Base-by-base conservation (phyloP, 768 basidiomycete species). In the Kwoniella newhampshirensis region DNA sequence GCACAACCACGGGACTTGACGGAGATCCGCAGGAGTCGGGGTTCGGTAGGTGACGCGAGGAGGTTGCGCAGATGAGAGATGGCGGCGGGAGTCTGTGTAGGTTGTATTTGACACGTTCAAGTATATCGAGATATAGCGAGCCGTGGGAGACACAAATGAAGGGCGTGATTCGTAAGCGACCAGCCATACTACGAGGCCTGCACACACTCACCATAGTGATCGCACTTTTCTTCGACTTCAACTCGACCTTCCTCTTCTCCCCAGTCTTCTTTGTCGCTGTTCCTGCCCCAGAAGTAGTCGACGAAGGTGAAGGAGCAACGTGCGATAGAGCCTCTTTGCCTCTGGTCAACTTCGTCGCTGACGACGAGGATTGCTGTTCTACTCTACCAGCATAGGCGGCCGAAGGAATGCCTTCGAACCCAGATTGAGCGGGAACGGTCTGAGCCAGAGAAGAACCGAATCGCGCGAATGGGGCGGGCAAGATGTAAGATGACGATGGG, bases 1-100 rank as follows among this genome's bases (percentile, higher is more conserved):
- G 96, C 96, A 77, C 96, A 99, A 26, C 96, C 96, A 79, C 97
- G 94, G 80, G 96, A 94, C 64, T 88, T 86, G 51, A 99, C 92
- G 39, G 92, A 91, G 54, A 99, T 89, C 3, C 94, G 87, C 57
- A 99, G 88, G 63, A 92, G 83, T 71, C 91, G 90, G 0, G 94
- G 93, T 25, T 66, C 59, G 2, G 86, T 86, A 21, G 92, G 91
- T 2, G 72, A 69, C n/a, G 82, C 81, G 43, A 91, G 78, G 26
- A 99, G 82, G n/a, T 79, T 81, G 2, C 79, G 82, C 48, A 98
- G 81, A 23, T 88, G 86, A 6, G 78, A 73, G 5, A 93, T 85
- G 12, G 93, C 94, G 23, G 78, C 75, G 0, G 89, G 85, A 37
- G 91, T 89, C 94, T 98, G 66, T 28, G 15, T n/a, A 35, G 26